phyloP scores from a whole-genome alignment of 768 basidiomycete genomes.

The Terana coerulea region DNA sequence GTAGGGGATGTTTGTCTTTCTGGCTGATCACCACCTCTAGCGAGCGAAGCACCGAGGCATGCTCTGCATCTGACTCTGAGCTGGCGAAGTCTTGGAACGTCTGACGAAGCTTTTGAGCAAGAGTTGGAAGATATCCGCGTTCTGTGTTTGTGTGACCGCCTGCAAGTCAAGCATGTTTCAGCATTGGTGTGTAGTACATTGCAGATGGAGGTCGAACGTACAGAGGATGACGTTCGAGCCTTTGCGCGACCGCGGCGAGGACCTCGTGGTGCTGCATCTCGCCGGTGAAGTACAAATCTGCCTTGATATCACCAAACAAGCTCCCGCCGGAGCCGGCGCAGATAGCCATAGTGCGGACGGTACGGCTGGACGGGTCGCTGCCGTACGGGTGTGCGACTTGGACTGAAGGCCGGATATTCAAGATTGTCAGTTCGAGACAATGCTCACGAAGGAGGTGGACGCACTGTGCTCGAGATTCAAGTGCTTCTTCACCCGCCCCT shows the following conservation, averaged over 20 bases:
- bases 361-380: constrained; percentile 21
- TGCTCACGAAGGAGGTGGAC: constrained; percentile 21
- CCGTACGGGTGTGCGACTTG: constrained; percentile 56
- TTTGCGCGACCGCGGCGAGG: constrained; percentile 71
- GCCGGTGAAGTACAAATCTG: constrained; percentile 90
- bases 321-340: constrained; percentile 90
- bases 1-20: constrained; percentile 71
- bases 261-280: constrained; percentile 94
- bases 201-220: constrained; percentile 33
- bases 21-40: constrained; percentile 69
- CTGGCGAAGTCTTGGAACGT: constrained; percentile 41
- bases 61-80: constrained; percentile 33
- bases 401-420: constrained; percentile 52
- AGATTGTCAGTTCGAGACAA: constrained; percentile 12
- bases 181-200: background rate
- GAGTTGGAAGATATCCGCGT: constrained; percentile 80
- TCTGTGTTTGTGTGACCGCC: constrained; percentile 95
- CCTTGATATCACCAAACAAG: constrained; percentile 64
- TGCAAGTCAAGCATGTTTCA: constrained; percentile 23
- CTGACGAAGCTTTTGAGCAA: constrained; percentile 57
- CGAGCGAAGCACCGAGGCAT: constrained; percentile 20
- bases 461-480: constrained; percentile 58
- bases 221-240: constrained; percentile 80
- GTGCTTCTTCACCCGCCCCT: constrained; percentile 64
- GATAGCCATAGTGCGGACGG: constrained; percentile 66